These are phyloP conservation scores for Coemansia sp. DNA, from an alignment of 192 early-diverging fungal species.

Conservation along the genomic window DNA sequence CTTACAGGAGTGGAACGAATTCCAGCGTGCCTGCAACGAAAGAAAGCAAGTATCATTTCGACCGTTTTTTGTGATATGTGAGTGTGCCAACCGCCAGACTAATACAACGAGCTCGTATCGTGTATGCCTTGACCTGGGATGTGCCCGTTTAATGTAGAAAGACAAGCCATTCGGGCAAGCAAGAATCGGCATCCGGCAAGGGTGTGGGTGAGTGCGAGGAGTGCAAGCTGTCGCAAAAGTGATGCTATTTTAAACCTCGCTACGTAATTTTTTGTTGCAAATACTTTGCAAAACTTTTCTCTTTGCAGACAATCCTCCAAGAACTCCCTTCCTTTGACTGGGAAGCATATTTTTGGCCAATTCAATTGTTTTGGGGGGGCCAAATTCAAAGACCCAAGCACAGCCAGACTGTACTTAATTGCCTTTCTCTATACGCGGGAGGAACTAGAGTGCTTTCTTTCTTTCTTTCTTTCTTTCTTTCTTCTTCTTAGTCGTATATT, in stretches of 20 bases:
- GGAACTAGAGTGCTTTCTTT: background rate
- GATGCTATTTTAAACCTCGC: background rate
- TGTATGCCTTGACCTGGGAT: background rate
- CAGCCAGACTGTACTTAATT: no score
- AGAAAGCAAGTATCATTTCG: conserved; percentile 38
- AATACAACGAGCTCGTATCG: background rate
- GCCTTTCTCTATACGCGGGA: no score
- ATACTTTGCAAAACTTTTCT: no score
- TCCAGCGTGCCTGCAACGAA: conserved; percentile 58
- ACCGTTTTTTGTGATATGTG: background rate
- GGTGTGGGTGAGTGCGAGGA: conserved; percentile 14
- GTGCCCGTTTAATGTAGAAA: background rate
- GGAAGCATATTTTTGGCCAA: no score
- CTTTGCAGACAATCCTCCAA: no score
- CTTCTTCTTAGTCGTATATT: background rate
- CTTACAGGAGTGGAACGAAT: conserved; percentile 65
- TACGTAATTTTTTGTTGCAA: no score
- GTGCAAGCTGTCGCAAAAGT: conserved; percentile 18
- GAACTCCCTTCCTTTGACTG: no score
- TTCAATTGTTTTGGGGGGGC: no score
- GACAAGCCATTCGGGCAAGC: background rate
- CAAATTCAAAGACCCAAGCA: no score
- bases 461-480: background rate
- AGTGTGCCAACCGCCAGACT: background rate
- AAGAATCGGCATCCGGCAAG: background rate